These are phyloP conservation scores for Vigna hirtella DNA, from an alignment of 306 rosid species.

Conservation along the genomic window DNA sequence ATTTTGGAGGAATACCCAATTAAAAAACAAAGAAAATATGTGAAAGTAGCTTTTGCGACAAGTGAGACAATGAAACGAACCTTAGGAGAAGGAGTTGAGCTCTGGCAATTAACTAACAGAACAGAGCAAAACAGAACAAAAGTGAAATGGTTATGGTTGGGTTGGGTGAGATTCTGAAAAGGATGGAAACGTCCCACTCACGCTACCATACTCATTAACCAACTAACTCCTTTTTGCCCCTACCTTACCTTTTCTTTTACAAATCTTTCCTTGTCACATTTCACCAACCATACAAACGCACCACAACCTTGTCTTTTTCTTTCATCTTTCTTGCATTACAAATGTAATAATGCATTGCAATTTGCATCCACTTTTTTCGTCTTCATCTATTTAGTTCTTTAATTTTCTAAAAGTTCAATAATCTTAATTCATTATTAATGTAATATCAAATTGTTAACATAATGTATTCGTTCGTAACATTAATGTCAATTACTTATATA, in stretches of 20 bases:
- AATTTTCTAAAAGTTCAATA: too few species aligned
- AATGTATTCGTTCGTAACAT: too few species aligned
- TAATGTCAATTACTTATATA: too few species aligned
- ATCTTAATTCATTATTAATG: too few species aligned
- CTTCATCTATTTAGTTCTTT: too few species aligned
- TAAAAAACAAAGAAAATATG: neutral
- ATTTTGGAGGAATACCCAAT: neutral
- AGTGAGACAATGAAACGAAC: slow-evolving; percentile 8
- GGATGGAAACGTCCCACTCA: slow-evolving; percentile 1
- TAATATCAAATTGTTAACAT: too few species aligned
- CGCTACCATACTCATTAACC: neutral
- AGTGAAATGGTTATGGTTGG: neutral
- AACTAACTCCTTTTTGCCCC: neutral
- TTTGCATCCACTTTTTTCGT: too few species aligned
- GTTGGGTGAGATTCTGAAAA: neutral
- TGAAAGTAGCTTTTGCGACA: neutral
- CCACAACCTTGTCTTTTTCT: neutral
- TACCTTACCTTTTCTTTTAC: neutral
- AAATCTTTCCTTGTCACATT: neutral
- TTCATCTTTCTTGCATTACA: neutral
- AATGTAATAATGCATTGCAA: too few species aligned
- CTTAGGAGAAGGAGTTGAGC: slow-evolving; percentile 1
- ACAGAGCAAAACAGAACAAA: neutral
- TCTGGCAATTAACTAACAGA: neutral
- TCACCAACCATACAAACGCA: neutral